These are phyloP conservation scores for Globisporangium paddicum DNA, from an alignment of 352 stramenopile genomes.

Conservation along the genomic window DNA sequence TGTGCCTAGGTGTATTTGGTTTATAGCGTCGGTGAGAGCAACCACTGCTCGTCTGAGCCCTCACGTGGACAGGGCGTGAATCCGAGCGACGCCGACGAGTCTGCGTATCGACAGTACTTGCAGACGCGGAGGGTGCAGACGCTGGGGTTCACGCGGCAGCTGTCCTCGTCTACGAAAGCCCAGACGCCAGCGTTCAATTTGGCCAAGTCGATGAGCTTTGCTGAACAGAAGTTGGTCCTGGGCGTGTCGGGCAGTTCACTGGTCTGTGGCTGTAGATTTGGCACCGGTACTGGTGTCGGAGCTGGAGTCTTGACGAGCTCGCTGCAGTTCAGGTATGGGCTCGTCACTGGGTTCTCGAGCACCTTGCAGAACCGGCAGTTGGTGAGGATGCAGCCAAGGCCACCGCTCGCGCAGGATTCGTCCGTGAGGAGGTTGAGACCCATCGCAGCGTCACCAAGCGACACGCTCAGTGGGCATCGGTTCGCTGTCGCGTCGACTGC, in stretches of 20 bases:
- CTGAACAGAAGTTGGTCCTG: conserved; percentile 9
- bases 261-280: background rate
- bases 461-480: conserved; percentile 8
- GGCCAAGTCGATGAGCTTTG: background rate
- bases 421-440: conserved; percentile 19
- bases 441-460: conserved; percentile 1
- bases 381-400: conserved; percentile 10
- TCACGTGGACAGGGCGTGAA: background rate
- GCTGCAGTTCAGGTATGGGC: conserved; percentile 22
- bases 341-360: conserved; percentile 19
- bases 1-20: background rate
- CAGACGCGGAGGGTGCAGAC: conserved; percentile 1
- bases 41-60: conserved; percentile 2
- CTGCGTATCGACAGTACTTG: conserved; percentile 3
- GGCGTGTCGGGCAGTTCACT: conserved; percentile 3
- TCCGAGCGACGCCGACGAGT: background rate
- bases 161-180: conserved; percentile 9
- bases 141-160: background rate
- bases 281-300: background rate
- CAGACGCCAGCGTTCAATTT: conserved; percentile 5
- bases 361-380: conserved; percentile 33
- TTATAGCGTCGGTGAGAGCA: background rate
- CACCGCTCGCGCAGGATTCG: conserved; percentile 3
- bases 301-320: background rate
- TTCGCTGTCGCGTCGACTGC: background rate